phyloP scores from a whole-genome alignment of 169 alveolate species.

The Theileria parva region DNA sequence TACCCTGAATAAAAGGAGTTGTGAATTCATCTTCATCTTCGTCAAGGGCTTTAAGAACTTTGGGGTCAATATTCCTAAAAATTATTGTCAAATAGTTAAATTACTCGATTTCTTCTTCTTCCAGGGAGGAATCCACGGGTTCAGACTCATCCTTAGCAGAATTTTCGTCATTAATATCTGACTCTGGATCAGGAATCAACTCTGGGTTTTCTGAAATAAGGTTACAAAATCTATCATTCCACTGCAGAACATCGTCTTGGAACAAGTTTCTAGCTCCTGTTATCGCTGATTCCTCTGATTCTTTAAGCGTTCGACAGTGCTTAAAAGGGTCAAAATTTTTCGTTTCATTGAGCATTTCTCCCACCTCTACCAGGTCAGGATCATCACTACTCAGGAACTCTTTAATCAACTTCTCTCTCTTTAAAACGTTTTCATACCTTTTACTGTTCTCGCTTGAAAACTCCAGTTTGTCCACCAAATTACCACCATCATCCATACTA shows the following conservation, averaged over 20 bases:
- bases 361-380: constrained; percentile 50
- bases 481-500: background rate
- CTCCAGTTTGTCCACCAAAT: background rate
- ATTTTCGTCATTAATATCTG: background rate
- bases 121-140: background rate
- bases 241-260: constrained; percentile 40
- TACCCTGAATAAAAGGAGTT: constrained; percentile 52
- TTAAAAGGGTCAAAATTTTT: constrained; percentile 41
- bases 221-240: constrained; percentile 29
- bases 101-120: constrained; percentile 1
- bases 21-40: constrained; percentile 4
- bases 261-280: constrained; percentile 48
- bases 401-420: constrained; percentile 11
- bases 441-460: background rate
- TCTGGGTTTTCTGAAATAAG: background rate
- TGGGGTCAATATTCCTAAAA: constrained; percentile 3
- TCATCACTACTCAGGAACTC: constrained; percentile 29
- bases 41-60: background rate
- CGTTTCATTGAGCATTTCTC: constrained; percentile 42
- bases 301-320: constrained; percentile 28
- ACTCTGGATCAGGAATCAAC: background rate
- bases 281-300: constrained; percentile 31
- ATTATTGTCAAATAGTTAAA: background rate
- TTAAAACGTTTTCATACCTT: background rate
- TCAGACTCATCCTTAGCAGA: background rate